Base-by-base conservation (phyloP, 2,329 filamentous ascomycete genomes). In the Arthroderma sp. region DNA sequence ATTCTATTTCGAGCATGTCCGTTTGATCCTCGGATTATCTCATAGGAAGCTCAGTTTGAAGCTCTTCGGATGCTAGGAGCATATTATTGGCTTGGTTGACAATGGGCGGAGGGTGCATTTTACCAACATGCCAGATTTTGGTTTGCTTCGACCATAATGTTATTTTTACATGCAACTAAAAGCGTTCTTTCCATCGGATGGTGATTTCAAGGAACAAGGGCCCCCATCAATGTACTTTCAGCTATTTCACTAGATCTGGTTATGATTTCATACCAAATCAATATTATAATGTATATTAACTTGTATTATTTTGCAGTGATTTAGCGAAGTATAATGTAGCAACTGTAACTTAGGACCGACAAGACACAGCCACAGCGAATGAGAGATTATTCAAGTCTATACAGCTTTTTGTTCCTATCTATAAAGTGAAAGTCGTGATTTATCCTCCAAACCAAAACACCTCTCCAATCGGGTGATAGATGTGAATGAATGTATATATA, bases 261-360 rank as follows among this genome's bases (percentile, higher is more conserved):
- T 15, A 15, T 47, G 7, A 47, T 25, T 31, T 15, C 21, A 25
- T 47, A 11, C 41, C 23, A 25, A 47, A 51, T 31, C 47, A 31
- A 17, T 51, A 51, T 51, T 17, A 25, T 19, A 51, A 51, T 51
- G 47, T 51, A 51, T 51, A 51, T 33, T 51, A 51, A 17, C 25
- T 31, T 31, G 28, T 4, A 31, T 31, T 31, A 33, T 51, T 31
- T 51, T 51, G 3, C 7, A 51, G 4, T 33, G n/a, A 19, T 31
- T 19, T 51, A 33, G 47, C 15, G 7, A 4, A 51, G 8, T 15
- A 51, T 51, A 11, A 4, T 31, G 13, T 19, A 19, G 9, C 39
- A 4, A 19, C 17, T 2, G 9, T 43, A 7, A 17, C 13, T 43
- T 19, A 21, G 17, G 17, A 43, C 17, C 13, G n/a, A 9, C 28